Evolutionary conservation across 495 filamentous ascomycete genomes (phyloP), one percentile per base, ranked within the genome.

Genomic region (Penicillium steckii): DNA sequence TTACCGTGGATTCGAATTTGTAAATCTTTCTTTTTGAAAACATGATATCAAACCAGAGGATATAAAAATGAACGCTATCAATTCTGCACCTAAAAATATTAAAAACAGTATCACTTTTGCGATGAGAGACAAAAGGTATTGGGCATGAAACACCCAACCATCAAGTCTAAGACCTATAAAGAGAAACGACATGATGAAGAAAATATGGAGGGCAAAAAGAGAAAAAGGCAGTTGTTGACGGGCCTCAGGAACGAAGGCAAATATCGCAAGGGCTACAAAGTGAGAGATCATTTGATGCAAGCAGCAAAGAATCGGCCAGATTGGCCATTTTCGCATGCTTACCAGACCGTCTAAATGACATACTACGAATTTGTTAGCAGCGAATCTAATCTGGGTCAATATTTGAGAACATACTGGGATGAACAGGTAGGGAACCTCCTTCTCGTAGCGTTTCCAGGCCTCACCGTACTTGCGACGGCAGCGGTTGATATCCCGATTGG

Each of bases 381-480:
- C 3, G 8, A 9, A 13, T 1, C 38, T 8, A 7, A 8, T 41
- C 38, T 37, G 8, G 13, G 33, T 8, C n/a, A 37, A 15, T n/a
- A 37, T 15, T 37, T 17, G 33, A n/a, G 8, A 55, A 86, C 91
- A 78, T 70, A 95, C 91, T 55, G 93, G 93, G 78, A 98, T 95
- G 60, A 97, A 96, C 49, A 96, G 69, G 71, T 91, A 96, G 23
- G 93, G 93, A 37, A 95, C 90, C 57, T 75, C 78, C 65, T 78
- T 80, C 76, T 90, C 87, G 70, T 97, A 98, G 76, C 95, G 86
- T 43, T 73, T 71, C 93, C 93, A 98, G 27, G 88, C 87, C 27
- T 89, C 86, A 8, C 94, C 93, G 71, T 98, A 98, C 75, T 90
- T 95, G 58, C 75, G 73, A 30, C 83, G 78, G 70, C 93, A 98